phyloP scores from a whole-genome alignment of 305 asterid species.

The Fraxinus ornus region DNA sequence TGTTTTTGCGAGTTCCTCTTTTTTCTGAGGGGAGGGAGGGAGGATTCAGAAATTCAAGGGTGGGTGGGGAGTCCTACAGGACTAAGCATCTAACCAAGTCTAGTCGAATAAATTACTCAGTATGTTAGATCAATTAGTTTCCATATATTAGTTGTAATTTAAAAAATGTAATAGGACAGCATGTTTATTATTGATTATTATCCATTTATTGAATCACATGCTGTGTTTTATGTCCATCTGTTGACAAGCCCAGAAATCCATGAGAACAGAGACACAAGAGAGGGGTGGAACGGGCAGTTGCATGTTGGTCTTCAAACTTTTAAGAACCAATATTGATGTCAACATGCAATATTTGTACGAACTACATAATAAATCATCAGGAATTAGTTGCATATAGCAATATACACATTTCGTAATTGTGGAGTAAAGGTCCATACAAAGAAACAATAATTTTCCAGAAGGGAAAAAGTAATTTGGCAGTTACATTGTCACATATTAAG shows the following conservation, averaged over 20 bases:
- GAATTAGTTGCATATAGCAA: not conserved
- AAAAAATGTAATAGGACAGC: not conserved
- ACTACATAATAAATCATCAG: constrained; percentile 2
- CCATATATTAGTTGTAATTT: not conserved
- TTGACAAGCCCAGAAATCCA: not conserved
- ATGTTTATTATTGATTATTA: not conserved
- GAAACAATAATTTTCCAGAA: not conserved
- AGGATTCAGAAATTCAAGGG: not conserved
- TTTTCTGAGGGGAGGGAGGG: not conserved
- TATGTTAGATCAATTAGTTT: not conserved
- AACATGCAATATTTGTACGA: constrained; percentile 3
- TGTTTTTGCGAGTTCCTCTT: too few species aligned
- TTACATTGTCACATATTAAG: constrained; percentile 4
- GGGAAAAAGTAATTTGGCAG: not conserved
- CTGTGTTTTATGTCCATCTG: not conserved
- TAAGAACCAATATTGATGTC: not conserved
- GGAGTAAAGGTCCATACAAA: not conserved
- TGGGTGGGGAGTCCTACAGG: not conserved
- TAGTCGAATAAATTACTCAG: not conserved
- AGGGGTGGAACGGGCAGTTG: not conserved
- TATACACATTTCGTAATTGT: not conserved
- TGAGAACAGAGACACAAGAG: not conserved
- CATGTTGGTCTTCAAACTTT: constrained; percentile 6
- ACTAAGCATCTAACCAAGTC: not conserved
- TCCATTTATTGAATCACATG: not conserved